phyloP scores from a whole-genome alignment of 2,329 filamentous ascomycete genomes.

The Curvularia verruculosa region DNA sequence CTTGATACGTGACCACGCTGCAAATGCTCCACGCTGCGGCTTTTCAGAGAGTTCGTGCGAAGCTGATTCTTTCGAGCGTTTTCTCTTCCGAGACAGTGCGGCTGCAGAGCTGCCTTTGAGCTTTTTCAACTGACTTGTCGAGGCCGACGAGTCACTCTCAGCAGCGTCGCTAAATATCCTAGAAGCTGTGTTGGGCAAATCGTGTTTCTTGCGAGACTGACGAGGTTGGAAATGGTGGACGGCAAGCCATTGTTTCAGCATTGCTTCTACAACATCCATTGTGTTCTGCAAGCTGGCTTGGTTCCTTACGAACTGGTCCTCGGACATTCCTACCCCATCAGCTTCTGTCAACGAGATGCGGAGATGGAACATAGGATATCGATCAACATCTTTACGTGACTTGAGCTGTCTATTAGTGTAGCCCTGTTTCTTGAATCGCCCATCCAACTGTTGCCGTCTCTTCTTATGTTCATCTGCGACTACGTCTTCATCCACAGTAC shows the following conservation, averaged over 20 bases:
- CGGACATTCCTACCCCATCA: conserved; percentile 11
- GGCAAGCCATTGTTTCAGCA: conserved; percentile 76
- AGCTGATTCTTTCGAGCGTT: conserved; percentile 9
- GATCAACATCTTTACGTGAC: conserved; percentile 71
- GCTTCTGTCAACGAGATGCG: conserved; percentile 59
- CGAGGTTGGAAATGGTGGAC: conserved; percentile 71
- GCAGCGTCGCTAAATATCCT: neutral
- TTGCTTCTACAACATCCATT: conserved; percentile 68
- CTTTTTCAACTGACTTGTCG: neutral
- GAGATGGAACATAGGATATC: conserved; percentile 90
- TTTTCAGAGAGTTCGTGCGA: conserved; percentile 3
- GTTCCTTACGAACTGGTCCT: conserved; percentile 32
- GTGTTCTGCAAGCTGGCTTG: conserved; percentile 59
- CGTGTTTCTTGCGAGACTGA: conserved; percentile 28
- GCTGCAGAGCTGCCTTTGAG: neutral
- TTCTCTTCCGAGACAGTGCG: conserved; percentile 27
- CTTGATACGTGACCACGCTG: conserved; percentile 54
- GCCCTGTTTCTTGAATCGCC: conserved; percentile 54
- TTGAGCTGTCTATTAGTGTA: conserved; percentile 61
- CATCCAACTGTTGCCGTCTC: conserved; percentile 46
- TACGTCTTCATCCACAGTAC: conserved; percentile 59
- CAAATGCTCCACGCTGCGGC: conserved; percentile 32
- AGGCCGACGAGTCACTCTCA: neutral
- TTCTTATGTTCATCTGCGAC: conserved; percentile 48
- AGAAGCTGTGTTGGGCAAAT: conserved; percentile 6